Evolutionary conservation across 495 filamentous ascomycete genomes (phyloP).

Genomic region (Penicillium turbatum): DNA sequence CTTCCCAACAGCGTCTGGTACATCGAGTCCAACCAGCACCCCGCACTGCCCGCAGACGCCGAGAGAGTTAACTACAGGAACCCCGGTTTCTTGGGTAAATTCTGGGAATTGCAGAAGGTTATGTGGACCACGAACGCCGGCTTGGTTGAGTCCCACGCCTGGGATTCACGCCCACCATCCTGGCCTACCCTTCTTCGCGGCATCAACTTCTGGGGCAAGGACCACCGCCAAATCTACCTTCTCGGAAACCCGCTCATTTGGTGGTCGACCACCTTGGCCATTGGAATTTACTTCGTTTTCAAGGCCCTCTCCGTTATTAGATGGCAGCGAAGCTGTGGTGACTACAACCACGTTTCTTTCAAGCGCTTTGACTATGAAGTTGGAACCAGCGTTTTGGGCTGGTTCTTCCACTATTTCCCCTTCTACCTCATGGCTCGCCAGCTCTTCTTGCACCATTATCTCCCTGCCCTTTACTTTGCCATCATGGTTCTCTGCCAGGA

Average conservation of each 20-base stretch:
- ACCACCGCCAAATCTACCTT: constrained; percentile 92
- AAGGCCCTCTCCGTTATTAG: constrained; percentile 84
- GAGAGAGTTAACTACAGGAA: constrained; percentile 95
- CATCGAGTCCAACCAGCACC: constrained; percentile 83
- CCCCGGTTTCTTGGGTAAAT: constrained; percentile 95
- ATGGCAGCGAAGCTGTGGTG: constrained; percentile 87
- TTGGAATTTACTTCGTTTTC: constrained; percentile 73
- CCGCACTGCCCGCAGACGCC: constrained; percentile 62
- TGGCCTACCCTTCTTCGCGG: constrained; percentile 93
- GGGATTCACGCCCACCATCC: constrained; percentile 91
- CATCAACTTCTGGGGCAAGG: constrained; percentile 99
- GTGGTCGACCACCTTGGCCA: constrained; percentile 83
- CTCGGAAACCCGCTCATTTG: constrained; percentile 94
- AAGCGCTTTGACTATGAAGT: constrained; percentile 98
- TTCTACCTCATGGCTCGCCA: constrained; percentile 98
- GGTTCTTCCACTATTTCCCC: constrained; percentile 95
- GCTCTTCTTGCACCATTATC: constrained; percentile 95
- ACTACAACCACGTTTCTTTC: constrained; percentile 77
- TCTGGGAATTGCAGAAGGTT: constrained; percentile 98
- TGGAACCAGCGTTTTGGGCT: constrained; percentile 83
- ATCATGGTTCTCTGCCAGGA: constrained; percentile 83
- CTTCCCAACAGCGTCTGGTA: constrained; percentile 98
- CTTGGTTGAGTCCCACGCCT: constrained; percentile 91
- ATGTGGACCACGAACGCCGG: constrained; percentile 99
- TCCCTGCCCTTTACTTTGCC: constrained; percentile 93